Evolutionary conservation across 1,139 yeast genomes (phyloP), one percentile per base, ranked within the genome.

Genomic region (Suzukiozyma palmioleophila): DNA sequence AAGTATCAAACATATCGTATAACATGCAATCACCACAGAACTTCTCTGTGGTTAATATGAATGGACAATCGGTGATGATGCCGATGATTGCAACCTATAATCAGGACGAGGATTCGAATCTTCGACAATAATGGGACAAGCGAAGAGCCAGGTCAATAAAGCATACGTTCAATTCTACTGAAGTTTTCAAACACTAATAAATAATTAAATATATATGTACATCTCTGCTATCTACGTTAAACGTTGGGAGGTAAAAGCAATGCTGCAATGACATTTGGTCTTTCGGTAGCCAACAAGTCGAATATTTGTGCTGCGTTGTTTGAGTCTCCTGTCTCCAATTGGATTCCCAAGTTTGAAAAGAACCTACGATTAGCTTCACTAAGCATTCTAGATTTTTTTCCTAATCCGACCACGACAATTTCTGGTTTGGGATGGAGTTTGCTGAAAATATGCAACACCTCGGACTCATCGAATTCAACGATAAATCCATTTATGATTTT

Each of bases 391-490:
- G 86, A 73, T 47, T 73, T 69, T 42, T 66, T 64, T 0, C 92
- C 92, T 15, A 84, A 63, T 0, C 95, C 95, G 14, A 85, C 64
- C 6, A 84, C 81, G 37, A 84, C 53, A 30, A 86, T 66, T 53
- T 86, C 95, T 0, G 95, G 95, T 50, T 81, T 81, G 1, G 95
- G 95, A 54, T 81, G 80, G 1, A 83, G 62, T 9, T 79, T 65
- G 31, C 69, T 67, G 39, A 85, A 71, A 2, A 83, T 56, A 9
- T 73, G 69, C 15, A 83, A 60, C 0, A 76, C 57, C 33, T 59
- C 53, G 8, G 44, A 29, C 8, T 60, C 60, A 35, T 58, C 53
- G 44, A 76, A 69, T 16, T 69, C 73, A 11, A 75, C 66, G 24
- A 72, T 59, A 45, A 72, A 69, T 3, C 73, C 73, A 42, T 69